phyloP scores from a whole-genome alignment of 2,329 filamentous ascomycete species.

The Fusarium brachygibbosum region DNA sequence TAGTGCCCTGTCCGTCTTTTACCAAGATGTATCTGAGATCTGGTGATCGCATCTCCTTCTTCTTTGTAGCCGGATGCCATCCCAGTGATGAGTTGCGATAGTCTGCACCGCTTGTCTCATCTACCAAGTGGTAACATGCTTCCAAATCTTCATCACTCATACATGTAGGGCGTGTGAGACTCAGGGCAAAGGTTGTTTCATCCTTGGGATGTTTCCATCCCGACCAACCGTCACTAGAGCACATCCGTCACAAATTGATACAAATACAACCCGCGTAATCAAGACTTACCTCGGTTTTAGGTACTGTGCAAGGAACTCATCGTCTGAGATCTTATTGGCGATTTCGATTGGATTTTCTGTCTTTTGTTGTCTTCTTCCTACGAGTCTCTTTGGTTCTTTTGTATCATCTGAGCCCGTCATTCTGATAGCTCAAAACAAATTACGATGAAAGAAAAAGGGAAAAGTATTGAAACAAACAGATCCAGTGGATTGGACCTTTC shows the following conservation, averaged over 20 bases:
- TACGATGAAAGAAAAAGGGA: not conserved
- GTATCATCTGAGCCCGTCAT: constrained; percentile 29
- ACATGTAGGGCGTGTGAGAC: constrained; percentile 57
- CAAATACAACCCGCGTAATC: not conserved
- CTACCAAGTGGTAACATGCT: constrained; percentile 69
- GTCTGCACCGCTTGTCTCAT: constrained; percentile 72
- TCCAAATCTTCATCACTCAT: constrained; percentile 62
- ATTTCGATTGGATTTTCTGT: constrained; percentile 58
- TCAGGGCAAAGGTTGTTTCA: constrained; percentile 57
- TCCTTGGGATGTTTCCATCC: constrained; percentile 67
- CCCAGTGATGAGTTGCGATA: constrained; percentile 73
- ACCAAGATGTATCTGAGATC: constrained; percentile 79
- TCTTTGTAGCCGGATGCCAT: constrained; percentile 74
- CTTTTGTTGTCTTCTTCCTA: constrained; percentile 32
- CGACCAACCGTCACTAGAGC: constrained; percentile 50
- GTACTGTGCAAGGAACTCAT: constrained; percentile 64
- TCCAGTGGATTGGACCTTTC: not conserved
- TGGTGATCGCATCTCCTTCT: constrained; percentile 74
- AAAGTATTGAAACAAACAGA: not conserved
- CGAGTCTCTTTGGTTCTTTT: constrained; percentile 22
- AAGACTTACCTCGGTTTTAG: constrained; percentile 60
- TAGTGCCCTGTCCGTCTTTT: constrained; percentile 49
- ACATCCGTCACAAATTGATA: not conserved
- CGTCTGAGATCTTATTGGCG: constrained; percentile 63
- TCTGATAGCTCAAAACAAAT: not conserved